Evolutionary conservation across 257 asterid species (phyloP), one percentile per base, ranked within the genome.

Genomic region (Capsicum pubescens): DNA sequence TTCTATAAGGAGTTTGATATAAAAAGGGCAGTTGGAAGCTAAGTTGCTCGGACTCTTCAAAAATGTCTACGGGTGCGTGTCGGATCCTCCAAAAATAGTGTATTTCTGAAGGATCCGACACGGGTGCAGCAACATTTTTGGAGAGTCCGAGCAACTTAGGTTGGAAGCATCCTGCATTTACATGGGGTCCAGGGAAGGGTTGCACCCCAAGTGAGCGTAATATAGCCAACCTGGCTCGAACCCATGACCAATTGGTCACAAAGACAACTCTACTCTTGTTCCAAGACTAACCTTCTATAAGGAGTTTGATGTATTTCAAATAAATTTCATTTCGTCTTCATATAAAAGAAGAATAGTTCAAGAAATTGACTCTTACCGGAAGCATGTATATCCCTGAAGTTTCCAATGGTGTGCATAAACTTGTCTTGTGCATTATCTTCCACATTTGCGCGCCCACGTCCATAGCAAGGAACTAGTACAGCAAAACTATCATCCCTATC

Each of bases 391-490:
- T 85, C 89, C 7, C 89, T 74, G 78, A 89, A 83, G 86, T 83
- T 88, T 19, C 87, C 85, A 60, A 88, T 61, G 81, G 83, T 80
- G 85, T 68, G 61, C 60, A 83, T 14, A 77, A 84, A 58, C 66
- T 84, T 80, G 19, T 64, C 87, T 83, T 86, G 89, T 4, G 81
- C 70, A 86, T 83, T 71, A 59, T 85, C 88, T 32, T 86, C 84
- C 82, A 67, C 82, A 81, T 86, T 83, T 1, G 83, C 83, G 9
- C 61, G 46, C 11, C 85, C 86, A 81, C 84, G 89, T 21, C 90
- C 90, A 87, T 90, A 90, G 84, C 93, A 90, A 39, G 89, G 93
- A 86, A 90, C 93, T 74, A 90, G 70, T 52, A 89, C 93, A 42
- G 93, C 93, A 67, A 90, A 90, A 79, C 91, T 87, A 85, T 86